Percentiles rank a stretch among this genome's conserved stretches.
These are phyloP conservation scores for Ophiostoma sp. DNA, from an alignment of 2,329 filamentous ascomycete species.

Conservation along the genomic window DNA sequence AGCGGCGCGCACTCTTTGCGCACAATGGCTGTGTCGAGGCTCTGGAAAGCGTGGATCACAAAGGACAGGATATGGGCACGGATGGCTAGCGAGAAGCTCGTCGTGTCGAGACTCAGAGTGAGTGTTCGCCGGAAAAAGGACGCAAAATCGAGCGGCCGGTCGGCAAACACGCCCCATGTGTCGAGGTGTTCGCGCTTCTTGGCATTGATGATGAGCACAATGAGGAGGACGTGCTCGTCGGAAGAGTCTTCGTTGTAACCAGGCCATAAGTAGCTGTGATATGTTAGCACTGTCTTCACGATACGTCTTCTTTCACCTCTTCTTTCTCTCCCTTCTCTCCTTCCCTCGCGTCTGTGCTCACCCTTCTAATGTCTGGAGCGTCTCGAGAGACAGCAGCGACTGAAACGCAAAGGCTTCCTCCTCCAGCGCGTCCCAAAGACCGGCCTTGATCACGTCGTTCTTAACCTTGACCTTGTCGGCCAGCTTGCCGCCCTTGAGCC, in stretches of 20 bases:
- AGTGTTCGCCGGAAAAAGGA: conserved; percentile 85
- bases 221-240: conserved; percentile 85
- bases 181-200: conserved; percentile 85
- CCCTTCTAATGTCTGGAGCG: conserved; percentile 85
- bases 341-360: conserved; percentile 39
- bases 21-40: conserved; percentile 82
- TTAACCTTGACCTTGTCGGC: conserved; percentile 69
- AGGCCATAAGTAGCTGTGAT: conserved; percentile 82
- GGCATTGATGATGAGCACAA: conserved; percentile 81
- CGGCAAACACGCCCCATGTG: conserved; percentile 82
- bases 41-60: conserved; percentile 89
- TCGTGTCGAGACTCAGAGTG: conserved; percentile 76
- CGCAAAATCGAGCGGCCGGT: conserved; percentile 79
- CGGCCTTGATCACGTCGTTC: conserved; percentile 80
- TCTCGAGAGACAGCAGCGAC: conserved; percentile 80
- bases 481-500: conserved; percentile 68
- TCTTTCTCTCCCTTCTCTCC: background rate
- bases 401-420: conserved; percentile 75
- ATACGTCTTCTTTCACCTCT: background rate
- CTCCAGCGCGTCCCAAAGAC: conserved; percentile 87
- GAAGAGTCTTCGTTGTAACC: conserved; percentile 85
- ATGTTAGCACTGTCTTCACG: background rate
- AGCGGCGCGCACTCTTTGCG: conserved; percentile 95
- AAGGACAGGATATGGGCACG: conserved; percentile 85
- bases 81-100: conserved; percentile 60